A percentile compares a stretch with the other conserved stretches of the same genome.
These are phyloP conservation scores for Phytopythium helicoides DNA, from an alignment of 352 stramenopile genomes.

Conservation along the genomic window DNA sequence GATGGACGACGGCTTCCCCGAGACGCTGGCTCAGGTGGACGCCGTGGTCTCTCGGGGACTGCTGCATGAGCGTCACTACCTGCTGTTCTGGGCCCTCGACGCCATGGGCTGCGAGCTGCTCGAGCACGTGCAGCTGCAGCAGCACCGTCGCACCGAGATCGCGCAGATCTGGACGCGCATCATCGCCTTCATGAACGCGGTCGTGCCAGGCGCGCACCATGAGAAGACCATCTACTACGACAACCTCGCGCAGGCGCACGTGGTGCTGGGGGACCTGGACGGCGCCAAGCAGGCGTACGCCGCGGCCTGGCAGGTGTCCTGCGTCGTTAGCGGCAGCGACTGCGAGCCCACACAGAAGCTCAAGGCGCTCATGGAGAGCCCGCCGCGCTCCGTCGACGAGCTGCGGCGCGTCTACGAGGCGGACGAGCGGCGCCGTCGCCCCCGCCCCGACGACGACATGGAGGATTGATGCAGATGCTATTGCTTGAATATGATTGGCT, in stretches of 20 bases:
- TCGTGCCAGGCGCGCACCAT: slow-evolving; percentile 61
- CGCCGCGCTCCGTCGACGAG: slow-evolving; percentile 56
- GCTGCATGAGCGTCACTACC: slow-evolving; percentile 65
- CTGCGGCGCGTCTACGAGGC: slow-evolving; percentile 56
- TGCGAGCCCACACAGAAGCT: slow-evolving; percentile 67
- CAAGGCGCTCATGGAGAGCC: slow-evolving; percentile 52
- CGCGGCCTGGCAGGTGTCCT: slow-evolving; percentile 52
- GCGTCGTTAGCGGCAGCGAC: slow-evolving; percentile 53
- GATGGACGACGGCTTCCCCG: slow-evolving; percentile 58
- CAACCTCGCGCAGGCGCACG: slow-evolving; percentile 71
- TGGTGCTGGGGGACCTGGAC: slow-evolving; percentile 54
- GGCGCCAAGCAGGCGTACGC: slow-evolving; percentile 53
- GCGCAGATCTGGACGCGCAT: slow-evolving; percentile 65
- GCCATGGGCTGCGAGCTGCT: slow-evolving; percentile 61
- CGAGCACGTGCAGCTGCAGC: slow-evolving; percentile 28
- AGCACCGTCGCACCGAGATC: slow-evolving; percentile 33
- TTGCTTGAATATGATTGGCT: background rate
- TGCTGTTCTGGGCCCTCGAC: slow-evolving; percentile 78
- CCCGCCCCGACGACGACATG: slow-evolving; percentile 17
- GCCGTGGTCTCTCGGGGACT: slow-evolving; percentile 37
- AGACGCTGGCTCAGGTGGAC: slow-evolving; percentile 61
- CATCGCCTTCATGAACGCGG: slow-evolving; percentile 68
- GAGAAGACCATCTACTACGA: slow-evolving; percentile 88
- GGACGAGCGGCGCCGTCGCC: slow-evolving; percentile 29
- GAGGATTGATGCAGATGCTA: slow-evolving; percentile 1